Evolutionary conservation across 345 rosid species (phyloP).

Genomic region (Clarkia xantiana): DNA sequence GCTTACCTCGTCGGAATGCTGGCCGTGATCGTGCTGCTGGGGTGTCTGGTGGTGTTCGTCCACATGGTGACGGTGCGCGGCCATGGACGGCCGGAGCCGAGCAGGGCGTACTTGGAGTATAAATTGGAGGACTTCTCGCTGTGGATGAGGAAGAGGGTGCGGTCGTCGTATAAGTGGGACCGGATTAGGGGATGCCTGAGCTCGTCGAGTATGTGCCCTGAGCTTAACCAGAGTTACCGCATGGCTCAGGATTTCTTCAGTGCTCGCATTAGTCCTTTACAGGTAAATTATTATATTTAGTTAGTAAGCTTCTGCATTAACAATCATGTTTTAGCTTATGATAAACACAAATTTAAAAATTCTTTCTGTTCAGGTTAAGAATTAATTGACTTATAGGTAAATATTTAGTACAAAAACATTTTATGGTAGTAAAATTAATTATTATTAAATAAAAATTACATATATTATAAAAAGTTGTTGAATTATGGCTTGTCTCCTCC

Average conservation of each 20-base stretch:
- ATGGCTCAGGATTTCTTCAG: slow-evolving; percentile 87
- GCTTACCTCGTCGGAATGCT: slow-evolving; percentile 66
- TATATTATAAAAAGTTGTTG: too few species aligned
- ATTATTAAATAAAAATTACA: too few species aligned
- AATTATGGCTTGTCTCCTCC: too few species aligned
- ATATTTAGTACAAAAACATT: too few species aligned
- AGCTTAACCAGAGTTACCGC: slow-evolving; percentile 60
- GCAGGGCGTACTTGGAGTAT: slow-evolving; percentile 69
- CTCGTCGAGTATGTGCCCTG: slow-evolving; percentile 47
- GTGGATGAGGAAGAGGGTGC: slow-evolving; percentile 63
- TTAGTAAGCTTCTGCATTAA: too few species aligned
- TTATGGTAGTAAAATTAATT: too few species aligned
- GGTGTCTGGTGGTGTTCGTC: slow-evolving; percentile 50
- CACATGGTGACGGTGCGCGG: slow-evolving; percentile 70
- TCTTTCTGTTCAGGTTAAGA: too few species aligned
- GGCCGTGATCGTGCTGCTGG: slow-evolving; percentile 46
- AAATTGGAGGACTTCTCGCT: slow-evolving; percentile 60
- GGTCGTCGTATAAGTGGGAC: slow-evolving; percentile 71
- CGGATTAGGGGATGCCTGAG: slow-evolving; percentile 53
- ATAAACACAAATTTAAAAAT: too few species aligned
- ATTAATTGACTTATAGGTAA: too few species aligned
- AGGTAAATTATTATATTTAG: slow-evolving; percentile 21
- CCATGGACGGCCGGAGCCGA: slow-evolving; percentile 63
- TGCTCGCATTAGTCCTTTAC: slow-evolving; percentile 59
- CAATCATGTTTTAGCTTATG: too few species aligned